These are phyloP conservation scores for Exophiala viscosa DNA, from an alignment of 2,329 filamentous ascomycete genomes.

Conservation along the genomic window DNA sequence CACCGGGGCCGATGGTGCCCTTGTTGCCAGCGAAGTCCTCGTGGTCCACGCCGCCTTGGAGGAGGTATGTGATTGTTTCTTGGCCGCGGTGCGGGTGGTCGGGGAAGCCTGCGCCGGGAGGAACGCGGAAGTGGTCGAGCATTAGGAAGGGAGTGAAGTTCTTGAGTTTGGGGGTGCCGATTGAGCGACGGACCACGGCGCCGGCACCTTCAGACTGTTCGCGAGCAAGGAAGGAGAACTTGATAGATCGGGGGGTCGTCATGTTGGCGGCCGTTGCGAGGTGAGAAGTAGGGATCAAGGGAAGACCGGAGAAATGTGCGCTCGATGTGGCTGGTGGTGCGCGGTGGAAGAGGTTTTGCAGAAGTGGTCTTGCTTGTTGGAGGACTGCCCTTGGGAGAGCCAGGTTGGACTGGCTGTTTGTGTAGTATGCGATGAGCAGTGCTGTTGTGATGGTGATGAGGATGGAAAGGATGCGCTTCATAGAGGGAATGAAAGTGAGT, in stretches of 20 bases:
- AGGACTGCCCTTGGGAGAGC: conserved; percentile 17
- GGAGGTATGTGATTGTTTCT: conserved; percentile 84
- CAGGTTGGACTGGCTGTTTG: conserved; percentile 16
- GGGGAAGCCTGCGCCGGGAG: conserved; percentile 79
- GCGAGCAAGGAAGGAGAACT: conserved; percentile 75
- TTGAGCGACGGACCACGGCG: conserved; percentile 78
- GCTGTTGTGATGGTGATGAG: conserved; percentile 21
- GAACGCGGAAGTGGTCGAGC: conserved; percentile 87
- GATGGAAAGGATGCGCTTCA: conserved; percentile 17
- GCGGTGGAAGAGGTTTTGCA: conserved; percentile 9
- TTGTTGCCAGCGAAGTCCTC: conserved; percentile 86
- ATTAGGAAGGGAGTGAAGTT: conserved; percentile 93
- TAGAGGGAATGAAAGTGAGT: conserved; percentile 3
- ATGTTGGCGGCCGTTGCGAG: conserved; percentile 47
- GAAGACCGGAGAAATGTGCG: conserved; percentile 11
- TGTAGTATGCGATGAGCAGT: conserved; percentile 15
- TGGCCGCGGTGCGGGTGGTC: conserved; percentile 82
- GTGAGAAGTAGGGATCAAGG: conserved; percentile 2
- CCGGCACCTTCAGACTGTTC: conserved; percentile 88
- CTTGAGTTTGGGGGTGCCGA: conserved; percentile 76
- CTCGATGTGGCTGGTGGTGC: conserved; percentile 2
- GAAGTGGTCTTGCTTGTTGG: conserved; percentile 16
- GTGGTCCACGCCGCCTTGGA: conserved; percentile 82
- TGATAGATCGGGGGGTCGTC: conserved; percentile 70
- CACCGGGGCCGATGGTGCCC: conserved; percentile 80